Base-by-base conservation (phyloP, 495 filamentous ascomycete genomes). In the Xanthoparmelia taractica region DNA sequence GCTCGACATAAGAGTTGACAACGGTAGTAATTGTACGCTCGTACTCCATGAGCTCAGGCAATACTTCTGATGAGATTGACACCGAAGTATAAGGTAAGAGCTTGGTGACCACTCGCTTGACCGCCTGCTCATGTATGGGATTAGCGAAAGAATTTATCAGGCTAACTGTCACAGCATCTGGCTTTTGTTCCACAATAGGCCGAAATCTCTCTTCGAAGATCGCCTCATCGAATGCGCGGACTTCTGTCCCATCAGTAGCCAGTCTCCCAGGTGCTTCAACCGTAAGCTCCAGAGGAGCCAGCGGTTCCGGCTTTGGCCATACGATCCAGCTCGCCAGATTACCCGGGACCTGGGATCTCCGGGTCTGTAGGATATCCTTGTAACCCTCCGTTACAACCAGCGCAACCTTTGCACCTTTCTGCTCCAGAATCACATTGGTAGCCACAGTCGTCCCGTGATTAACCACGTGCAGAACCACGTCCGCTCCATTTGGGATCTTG, bases 21-120 rank as follows among this genome's bases (percentile, higher is more conserved):
- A 78, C 78, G 0, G 79, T 78, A 0, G 79, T 82, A 6, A 81
- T 76, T 2, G 79, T 81, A 2, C 79, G 73, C 67, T 82, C 79
- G 56, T 81, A 82, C 65, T 82, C 79, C 12, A 78, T 77, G 1
- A 80, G 73, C 67, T 82, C 79, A 0, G 74, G 72, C 25, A 81
- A 65, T 0, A 81, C 78, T 60, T 80, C 77, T 5, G 72, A 74
- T 0, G 78, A 81, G 41, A 76, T 70, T 13, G 77, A 77, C 2
- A 82, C 59, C 1, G 76, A 68, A 15, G 77, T 66, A 43, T 74
- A 68, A 3, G 70, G 52, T 0, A 78, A 74, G 3, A 79, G 69
- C 50, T 76, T 77, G 25, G 75, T 69, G 0, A 80, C 69, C 2
- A 77, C 57, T 3, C 70, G 60, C n/a, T 71, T 68, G 2, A 77